phyloP scores from a whole-genome alignment of 495 filamentous ascomycete genomes.

The Penicillium steckii region DNA sequence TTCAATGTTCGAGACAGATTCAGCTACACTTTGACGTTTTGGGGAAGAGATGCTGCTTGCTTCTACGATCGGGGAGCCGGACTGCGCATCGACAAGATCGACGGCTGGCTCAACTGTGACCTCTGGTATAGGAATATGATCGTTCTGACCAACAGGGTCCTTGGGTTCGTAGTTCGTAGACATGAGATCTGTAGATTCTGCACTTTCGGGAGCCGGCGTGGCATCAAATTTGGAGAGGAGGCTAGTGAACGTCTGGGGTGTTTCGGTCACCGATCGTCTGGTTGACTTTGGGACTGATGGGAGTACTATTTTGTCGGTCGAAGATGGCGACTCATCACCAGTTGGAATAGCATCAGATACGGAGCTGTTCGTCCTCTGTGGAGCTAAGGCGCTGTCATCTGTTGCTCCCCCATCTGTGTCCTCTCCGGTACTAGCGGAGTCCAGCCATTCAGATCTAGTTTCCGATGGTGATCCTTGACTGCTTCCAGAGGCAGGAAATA shows the following conservation, averaged over 20 bases:
- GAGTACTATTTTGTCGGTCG: conserved; percentile 11
- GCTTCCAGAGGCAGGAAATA: conserved; percentile 15
- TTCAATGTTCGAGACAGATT: not conserved
- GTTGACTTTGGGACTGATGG: conserved; percentile 17
- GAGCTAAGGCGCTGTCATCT: conserved; percentile 35
- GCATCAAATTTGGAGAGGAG: conserved; percentile 45
- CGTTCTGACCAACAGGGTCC: conserved; percentile 6
- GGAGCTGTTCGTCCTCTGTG: conserved; percentile 25
- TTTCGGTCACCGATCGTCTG: conserved; percentile 34
- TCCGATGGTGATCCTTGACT: conserved; percentile 7
- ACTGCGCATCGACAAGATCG: no score
- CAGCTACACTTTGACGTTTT: not conserved
- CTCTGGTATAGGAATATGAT: conserved; percentile 47
- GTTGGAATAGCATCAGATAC: conserved; percentile 27
- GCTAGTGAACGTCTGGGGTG: conserved; percentile 44
- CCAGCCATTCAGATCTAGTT: conserved; percentile 19
- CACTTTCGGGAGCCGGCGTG: conserved; percentile 26
- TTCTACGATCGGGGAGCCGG: not conserved
- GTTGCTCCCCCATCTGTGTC: conserved; percentile 42
- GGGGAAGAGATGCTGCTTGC: not conserved
- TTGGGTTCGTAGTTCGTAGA: not conserved
- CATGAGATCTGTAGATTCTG: not conserved
- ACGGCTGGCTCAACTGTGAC: not conserved
- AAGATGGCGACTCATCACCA: conserved; percentile 19
- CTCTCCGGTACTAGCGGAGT: conserved; percentile 32